phyloP scores from a whole-genome alignment of 768 basidiomycete species.

The Xanthoconium stramineum region DNA sequence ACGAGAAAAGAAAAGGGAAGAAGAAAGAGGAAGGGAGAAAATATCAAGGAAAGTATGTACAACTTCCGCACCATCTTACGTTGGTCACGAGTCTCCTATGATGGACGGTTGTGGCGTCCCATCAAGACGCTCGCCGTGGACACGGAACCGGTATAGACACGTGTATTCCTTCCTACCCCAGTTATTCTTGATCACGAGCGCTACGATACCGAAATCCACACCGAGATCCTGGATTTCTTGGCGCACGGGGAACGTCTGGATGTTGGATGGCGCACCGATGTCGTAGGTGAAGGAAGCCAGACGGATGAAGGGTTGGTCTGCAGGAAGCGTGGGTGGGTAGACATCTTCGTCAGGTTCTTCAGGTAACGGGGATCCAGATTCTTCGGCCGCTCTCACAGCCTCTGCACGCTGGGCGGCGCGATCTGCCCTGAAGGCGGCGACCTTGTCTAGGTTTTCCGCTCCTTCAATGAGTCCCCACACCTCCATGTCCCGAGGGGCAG shows the following conservation, averaged over 20 bases:
- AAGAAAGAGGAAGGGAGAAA: background rate
- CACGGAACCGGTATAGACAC: conserved; percentile 84
- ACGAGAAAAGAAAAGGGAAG: background rate
- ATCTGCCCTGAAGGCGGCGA: conserved; percentile 52
- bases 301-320: conserved; percentile 51
- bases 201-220: conserved; percentile 83
- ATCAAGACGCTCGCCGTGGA: conserved; percentile 61
- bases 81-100: conserved; percentile 19
- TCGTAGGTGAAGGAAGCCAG: conserved; percentile 71
- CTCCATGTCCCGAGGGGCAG: conserved; percentile 84
- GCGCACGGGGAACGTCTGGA: conserved; percentile 80
- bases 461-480: conserved; percentile 90
- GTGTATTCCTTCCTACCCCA: conserved; percentile 85
- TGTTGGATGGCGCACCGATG: conserved; percentile 45
- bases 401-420: conserved; percentile 36
- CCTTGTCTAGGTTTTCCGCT: conserved; percentile 60
- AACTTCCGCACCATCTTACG: background rate
- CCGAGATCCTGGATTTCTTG: conserved; percentile 64
- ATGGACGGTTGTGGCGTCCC: conserved; percentile 38
- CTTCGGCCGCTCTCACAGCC: conserved; percentile 32
- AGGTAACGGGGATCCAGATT: conserved; percentile 18
- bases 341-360: conserved; percentile 33
- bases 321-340: conserved; percentile 50
- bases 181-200: conserved; percentile 76
- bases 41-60: conserved; percentile 11